Conservation (phyloP, 495 filamentous ascomycete genomes). For the Hypomontagnella monticulosa region DNA sequence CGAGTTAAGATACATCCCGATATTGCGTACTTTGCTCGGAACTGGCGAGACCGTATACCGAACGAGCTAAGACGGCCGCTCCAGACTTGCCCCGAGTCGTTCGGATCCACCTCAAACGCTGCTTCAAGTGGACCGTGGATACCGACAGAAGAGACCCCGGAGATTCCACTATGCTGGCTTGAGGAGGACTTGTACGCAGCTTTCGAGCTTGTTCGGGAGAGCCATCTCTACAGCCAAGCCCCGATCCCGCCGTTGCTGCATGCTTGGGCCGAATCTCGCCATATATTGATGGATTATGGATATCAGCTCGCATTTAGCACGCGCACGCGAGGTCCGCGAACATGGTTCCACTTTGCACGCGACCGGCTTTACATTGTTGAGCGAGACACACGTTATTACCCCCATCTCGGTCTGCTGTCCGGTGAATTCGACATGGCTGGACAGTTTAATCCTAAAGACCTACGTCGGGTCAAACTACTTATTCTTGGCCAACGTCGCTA, state of each 20-base stretch:
- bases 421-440: constrained; percentile 3
- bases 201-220: constrained; percentile 13
- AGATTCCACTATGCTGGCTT: constrained; percentile 14
- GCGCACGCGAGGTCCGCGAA: constrained; percentile 6
- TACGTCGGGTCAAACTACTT: constrained; percentile 1
- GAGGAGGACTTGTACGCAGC: constrained; percentile 11
- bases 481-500: neutral
- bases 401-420: neutral
- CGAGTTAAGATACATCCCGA: constrained; percentile 11
- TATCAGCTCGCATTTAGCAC: too few species aligned
- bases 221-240: constrained; percentile 16
- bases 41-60: constrained; percentile 2
- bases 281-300: too few species aligned
- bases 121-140: neutral
- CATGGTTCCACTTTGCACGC: constrained; percentile 27
- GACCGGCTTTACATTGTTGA: constrained; percentile 7
- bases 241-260: too few species aligned
- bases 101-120: constrained; percentile 3
- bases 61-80: neutral
- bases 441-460: constrained; percentile 5
- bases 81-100: constrained; percentile 3
- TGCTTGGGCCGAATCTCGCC: too few species aligned
- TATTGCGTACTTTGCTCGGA: constrained; percentile 9
- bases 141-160: constrained; percentile 1
- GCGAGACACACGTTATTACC: neutral